These are phyloP conservation scores for Silene coronaria DNA, from an alignment of 179 eudicot genomes.

Conservation along the genomic window DNA sequence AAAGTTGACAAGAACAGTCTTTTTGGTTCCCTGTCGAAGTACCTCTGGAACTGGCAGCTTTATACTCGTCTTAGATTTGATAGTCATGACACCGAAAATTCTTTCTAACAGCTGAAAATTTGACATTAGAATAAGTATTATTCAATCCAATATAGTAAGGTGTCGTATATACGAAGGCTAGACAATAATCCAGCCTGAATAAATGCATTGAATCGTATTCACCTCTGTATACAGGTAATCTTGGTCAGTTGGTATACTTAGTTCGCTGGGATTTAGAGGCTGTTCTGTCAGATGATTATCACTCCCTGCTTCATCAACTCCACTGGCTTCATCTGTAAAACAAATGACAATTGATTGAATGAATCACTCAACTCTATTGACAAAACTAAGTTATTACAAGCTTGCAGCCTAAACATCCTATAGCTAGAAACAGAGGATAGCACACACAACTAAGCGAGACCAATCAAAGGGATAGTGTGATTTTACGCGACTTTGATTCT, in stretches of 20 bases:
- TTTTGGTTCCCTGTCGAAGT: conserved; percentile 92
- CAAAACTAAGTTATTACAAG: too few species aligned
- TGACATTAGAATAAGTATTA: too few species aligned
- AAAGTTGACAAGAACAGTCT: conserved; percentile 82
- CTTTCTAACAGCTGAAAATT: conserved; percentile 62
- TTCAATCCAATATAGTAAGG: too few species aligned
- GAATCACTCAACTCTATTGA: neutral
- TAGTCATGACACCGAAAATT: conserved; percentile 85
- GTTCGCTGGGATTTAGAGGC: conserved; percentile 50
- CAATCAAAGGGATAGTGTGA: too few species aligned
- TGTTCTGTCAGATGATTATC: conserved; percentile 30
- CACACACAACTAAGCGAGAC: too few species aligned
- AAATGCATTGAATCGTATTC: neutral
- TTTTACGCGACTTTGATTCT: too few species aligned
- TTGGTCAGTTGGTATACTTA: conserved; percentile 44
- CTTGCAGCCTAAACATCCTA: neutral
- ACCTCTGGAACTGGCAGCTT: conserved; percentile 94
- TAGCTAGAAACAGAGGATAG: neutral
- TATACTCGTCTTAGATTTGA: conserved; percentile 72
- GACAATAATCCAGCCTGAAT: too few species aligned
- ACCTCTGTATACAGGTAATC: conserved; percentile 65
- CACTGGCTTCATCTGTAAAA: conserved; percentile 38
- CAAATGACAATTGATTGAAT: neutral
- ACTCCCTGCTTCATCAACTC: conserved; percentile 49
- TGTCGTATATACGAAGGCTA: neutral